Percentiles rank a stretch among this genome's conserved stretches.
Evolutionary conservation across 2,329 filamentous ascomycete species (phyloP).

Genomic region (Fusarium dimerum): DNA sequence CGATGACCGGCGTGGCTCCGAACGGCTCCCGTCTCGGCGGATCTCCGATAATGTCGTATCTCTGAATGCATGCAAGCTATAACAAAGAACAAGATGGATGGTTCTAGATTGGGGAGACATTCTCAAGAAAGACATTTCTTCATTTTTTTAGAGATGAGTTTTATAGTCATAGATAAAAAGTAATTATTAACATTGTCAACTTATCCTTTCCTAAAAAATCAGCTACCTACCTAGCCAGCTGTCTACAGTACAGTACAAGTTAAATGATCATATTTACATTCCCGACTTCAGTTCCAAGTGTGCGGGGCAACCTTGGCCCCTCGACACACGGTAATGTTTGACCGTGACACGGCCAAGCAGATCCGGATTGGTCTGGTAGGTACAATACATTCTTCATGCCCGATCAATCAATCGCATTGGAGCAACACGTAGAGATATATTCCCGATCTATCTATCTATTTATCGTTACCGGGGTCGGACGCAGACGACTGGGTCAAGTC

Average conservation of each 20-base stretch:
- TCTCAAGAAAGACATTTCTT: no score
- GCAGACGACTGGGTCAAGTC: neutral
- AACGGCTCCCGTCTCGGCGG: slow-evolving; percentile 14
- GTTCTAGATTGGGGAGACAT: neutral
- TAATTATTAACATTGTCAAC: no score
- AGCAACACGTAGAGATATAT: neutral
- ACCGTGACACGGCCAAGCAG: neutral
- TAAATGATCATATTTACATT: neutral
- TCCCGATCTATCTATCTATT: neutral
- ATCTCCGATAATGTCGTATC: slow-evolving; percentile 13
- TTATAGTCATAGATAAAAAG: no score
- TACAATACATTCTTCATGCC: neutral
- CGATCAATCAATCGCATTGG: neutral
- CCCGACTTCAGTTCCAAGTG: neutral
- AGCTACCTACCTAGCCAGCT: no score
- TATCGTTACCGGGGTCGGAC: neutral
- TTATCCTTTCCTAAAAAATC: no score
- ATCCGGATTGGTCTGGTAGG: neutral
- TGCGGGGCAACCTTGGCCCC: neutral
- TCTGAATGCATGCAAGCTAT: slow-evolving; percentile 5
- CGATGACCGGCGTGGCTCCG: slow-evolving; percentile 5
- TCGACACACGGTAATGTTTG: neutral
- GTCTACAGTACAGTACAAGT: no score
- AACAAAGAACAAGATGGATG: slow-evolving; percentile 1
- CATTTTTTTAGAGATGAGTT: no score